Evolutionary conservation across 495 filamentous ascomycete species (phyloP).

Genomic region (Staphylotrichum longicolle): DNA sequence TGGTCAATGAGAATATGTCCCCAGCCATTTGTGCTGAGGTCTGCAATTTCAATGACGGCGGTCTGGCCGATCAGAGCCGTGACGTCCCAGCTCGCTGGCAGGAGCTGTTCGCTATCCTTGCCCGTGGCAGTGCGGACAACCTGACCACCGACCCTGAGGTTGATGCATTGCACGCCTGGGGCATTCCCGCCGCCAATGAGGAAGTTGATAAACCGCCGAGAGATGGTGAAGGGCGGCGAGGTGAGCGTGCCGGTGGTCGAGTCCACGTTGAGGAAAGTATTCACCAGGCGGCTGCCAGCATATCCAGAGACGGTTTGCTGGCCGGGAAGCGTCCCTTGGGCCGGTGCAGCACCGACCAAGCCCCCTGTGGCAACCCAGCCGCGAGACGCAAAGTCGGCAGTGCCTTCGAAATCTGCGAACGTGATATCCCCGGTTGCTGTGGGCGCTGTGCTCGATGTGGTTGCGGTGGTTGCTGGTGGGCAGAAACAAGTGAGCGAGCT

Average conservation of each 20-base stretch:
- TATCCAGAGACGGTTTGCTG: slow-evolving; percentile 9
- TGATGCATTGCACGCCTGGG: slow-evolving; percentile 2
- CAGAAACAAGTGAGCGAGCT: background rate
- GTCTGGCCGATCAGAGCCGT: background rate
- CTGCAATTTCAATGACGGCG: background rate
- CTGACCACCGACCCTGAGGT: background rate
- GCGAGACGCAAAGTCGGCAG: slow-evolving; percentile 7
- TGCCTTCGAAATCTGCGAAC: slow-evolving; percentile 6
- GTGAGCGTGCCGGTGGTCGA: slow-evolving; percentile 8
- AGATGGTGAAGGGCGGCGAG: slow-evolving; percentile 7
- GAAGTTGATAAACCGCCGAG: slow-evolving; percentile 5
- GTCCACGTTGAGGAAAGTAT: slow-evolving; percentile 7
- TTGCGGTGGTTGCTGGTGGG: background rate
- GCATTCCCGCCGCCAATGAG: slow-evolving; percentile 9
- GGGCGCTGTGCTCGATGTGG: too few relatives aligned
- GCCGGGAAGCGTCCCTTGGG: slow-evolving; percentile 2
- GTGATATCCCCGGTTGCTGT: background rate
- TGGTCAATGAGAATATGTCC: slow-evolving; percentile 3
- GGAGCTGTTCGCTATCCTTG: background rate
- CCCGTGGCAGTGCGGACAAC: background rate
- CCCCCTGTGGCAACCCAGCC: slow-evolving; percentile 10
- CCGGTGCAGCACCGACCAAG: slow-evolving; percentile 7
- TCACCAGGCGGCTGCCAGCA: background rate
- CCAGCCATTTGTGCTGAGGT: slow-evolving; percentile 2
- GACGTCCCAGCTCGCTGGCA: background rate